A percentile compares a stretch with the other conserved stretches of the same genome.
These are phyloP conservation scores for Hypomyces rosellus DNA, from an alignment of 2,329 filamentous ascomycete genomes.

Conservation along the genomic window DNA sequence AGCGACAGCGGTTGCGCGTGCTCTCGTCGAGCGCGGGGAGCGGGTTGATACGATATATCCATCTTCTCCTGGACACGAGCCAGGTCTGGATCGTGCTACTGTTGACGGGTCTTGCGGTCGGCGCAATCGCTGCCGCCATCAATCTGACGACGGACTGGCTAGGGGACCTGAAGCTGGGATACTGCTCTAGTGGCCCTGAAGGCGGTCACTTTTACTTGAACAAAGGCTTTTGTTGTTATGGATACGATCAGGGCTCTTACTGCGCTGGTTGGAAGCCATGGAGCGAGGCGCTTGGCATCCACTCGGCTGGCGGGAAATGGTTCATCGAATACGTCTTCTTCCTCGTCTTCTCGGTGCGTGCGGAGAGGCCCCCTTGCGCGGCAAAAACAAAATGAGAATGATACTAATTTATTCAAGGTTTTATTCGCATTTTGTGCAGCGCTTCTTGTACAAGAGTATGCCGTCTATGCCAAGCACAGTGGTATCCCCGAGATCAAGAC, in stretches of 20 bases:
- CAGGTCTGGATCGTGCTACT: slow-evolving; percentile 91
- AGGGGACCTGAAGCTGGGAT: slow-evolving; percentile 84
- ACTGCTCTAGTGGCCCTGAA: slow-evolving; percentile 67
- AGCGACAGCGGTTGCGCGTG: slow-evolving; percentile 78
- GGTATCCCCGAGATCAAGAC: slow-evolving; percentile 99
- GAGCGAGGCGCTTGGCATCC: slow-evolving; percentile 66
- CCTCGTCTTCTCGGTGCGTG: slow-evolving; percentile 68
- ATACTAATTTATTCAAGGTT: slow-evolving; percentile 42
- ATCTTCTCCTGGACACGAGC: slow-evolving; percentile 71
- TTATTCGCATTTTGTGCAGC: slow-evolving; percentile 73
- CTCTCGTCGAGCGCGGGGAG: slow-evolving; percentile 61
- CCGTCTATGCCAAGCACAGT: slow-evolving; percentile 83
- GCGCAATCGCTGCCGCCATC: slow-evolving; percentile 78
- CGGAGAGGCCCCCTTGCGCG: no score
- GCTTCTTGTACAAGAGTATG: slow-evolving; percentile 75
- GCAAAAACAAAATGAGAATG: no score
- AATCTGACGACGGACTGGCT: slow-evolving; percentile 91
- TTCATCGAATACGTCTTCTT: slow-evolving; percentile 85
- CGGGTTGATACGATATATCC: slow-evolving; percentile 66
- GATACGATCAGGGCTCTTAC: slow-evolving; percentile 74
- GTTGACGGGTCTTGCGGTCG: slow-evolving; percentile 76
- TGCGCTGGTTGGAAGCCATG: slow-evolving; percentile 86
- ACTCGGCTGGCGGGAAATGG: slow-evolving; percentile 64
- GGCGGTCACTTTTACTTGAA: slow-evolving; percentile 89
- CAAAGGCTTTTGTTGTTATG: slow-evolving; percentile 87